Evolutionary conservation across 805 yeast genomes (phyloP), one percentile per base, ranked within the genome.

Genomic region (Lipomyces kockii): DNA sequence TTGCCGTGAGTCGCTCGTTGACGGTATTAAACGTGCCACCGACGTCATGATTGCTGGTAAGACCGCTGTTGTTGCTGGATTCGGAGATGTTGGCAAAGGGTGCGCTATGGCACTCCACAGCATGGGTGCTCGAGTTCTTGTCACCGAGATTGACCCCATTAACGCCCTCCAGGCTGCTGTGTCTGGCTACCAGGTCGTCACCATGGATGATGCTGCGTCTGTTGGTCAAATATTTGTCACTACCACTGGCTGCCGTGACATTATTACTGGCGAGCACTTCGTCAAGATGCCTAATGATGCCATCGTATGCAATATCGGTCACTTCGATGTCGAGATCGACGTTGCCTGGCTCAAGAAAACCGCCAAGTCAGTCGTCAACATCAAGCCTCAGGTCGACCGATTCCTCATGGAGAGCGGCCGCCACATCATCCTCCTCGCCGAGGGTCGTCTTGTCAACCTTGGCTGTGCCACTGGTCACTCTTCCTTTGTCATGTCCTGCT

Each of bases 381-480:
- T 94, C 84, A 94, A 94, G 87, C 98, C 98, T 78, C 98, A 93
- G 85, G 99, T 94, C 79, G 99, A 94, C 90, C 91, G 99, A 85
- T 94, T 83, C 89, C 85, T 91, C 81, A 83, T 94, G 84, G 83
- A 86, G 80, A 85, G 85, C 78, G 98, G 98, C 79, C 91, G 90
- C 80, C 98, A 94, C 86, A 80, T 94, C 80, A 92, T 94, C 84
- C 86, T 94, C 80, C 90, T 94, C 78, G 99, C 99, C 75, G 97
- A 93, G 84, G 99, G 99, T 85, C 92, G 99, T 86, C 89, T 94
- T 79, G 98, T 94, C 81, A 94, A 94, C 92, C 87, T 94, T 81
- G 99, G 99, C 78, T 95, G 98, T 86, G 99, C 98, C 81, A 94
- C 98, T 78, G 99, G 99, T 81, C 99, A 94, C 87, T 90, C 98